A percentile compares a stretch with the other conserved stretches of the same genome.
Conservation (phyloP, 2,329 filamentous ascomycete species). For the Canariomyces notabilis region DNA sequence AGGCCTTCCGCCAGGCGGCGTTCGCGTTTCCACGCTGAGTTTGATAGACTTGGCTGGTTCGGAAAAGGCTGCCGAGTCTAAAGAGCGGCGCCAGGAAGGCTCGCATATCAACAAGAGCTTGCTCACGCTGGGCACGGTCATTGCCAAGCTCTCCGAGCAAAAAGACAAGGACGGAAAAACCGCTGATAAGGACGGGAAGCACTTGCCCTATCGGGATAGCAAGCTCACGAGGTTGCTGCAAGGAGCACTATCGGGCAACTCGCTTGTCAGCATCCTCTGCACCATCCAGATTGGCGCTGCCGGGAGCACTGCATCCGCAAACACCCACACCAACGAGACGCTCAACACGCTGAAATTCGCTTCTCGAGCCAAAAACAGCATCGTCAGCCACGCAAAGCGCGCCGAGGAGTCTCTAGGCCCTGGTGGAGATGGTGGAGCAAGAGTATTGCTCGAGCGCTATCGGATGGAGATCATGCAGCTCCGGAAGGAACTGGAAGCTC, state of each 20-base stretch:
- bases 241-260: constrained; percentile 86
- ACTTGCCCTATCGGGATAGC: constrained; percentile 94
- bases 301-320: constrained; percentile 64
- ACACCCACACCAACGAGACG: constrained; percentile 78
- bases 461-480: constrained; percentile 87
- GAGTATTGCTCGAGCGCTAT: constrained; percentile 87
- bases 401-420: constrained; percentile 81
- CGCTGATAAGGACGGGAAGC: constrained; percentile 78
- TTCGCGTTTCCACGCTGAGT: constrained; percentile 90
- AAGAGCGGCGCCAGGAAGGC: constrained; percentile 88
- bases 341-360: constrained; percentile 97
- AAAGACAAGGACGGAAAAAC: constrained; percentile 75
- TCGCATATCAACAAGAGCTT: constrained; percentile 98
- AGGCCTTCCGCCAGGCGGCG: constrained; percentile 73
- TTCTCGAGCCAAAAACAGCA: constrained; percentile 93
- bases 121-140: constrained; percentile 90
- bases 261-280: constrained; percentile 93
- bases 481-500: constrained; percentile 72
- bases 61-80: constrained; percentile 90
- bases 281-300: constrained; percentile 86
- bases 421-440: constrained; percentile 77
- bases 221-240: constrained; percentile 92
- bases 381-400: constrained; percentile 92
- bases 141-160: constrained; percentile 82
- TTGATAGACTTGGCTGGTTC: constrained; percentile 95